These are phyloP conservation scores for Diaporthe velutina DNA, from an alignment of 2,329 filamentous ascomycete genomes.

Conservation along the genomic window DNA sequence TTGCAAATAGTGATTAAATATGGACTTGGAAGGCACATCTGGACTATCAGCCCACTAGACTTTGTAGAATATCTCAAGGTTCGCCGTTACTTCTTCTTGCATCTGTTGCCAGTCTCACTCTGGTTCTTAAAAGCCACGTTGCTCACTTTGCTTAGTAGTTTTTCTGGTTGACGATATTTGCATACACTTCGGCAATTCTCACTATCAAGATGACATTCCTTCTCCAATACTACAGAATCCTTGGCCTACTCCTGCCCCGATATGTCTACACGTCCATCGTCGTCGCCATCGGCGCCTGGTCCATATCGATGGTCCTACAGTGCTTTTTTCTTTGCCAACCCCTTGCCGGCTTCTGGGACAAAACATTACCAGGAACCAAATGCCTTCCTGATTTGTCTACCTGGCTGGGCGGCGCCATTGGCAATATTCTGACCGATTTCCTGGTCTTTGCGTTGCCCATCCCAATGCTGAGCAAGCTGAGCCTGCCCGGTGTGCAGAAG, in stretches of 20 bases:
- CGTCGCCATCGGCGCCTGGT: neutral
- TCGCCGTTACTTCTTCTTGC: neutral
- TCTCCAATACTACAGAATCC: constrained; percentile 6
- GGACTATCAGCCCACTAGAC: neutral
- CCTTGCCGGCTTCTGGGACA: constrained; percentile 14
- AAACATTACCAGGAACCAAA: neutral
- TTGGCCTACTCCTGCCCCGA: neutral
- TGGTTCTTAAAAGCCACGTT: neutral
- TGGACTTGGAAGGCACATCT: constrained; percentile 6
- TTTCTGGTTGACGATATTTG: constrained; percentile 12
- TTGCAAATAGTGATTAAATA: neutral
- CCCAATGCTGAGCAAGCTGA: constrained; percentile 1
- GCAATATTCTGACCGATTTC: constrained; percentile 1
- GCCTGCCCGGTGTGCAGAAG: neutral
- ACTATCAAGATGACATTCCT: constrained; percentile 11
- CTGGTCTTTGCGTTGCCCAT: constrained; percentile 1
- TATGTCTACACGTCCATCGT: constrained; percentile 6
- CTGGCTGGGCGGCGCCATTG: neutral
- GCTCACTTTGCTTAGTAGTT: neutral
- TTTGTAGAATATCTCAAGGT: constrained; percentile 1
- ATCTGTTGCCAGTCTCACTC: accelerated
- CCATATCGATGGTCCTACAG: neutral
- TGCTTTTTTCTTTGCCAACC: constrained; percentile 11
- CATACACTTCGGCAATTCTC: constrained; percentile 4
- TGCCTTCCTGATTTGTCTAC: neutral